Conservation (phyloP, 345 rosid species). For the Brassica nigra region DNA sequence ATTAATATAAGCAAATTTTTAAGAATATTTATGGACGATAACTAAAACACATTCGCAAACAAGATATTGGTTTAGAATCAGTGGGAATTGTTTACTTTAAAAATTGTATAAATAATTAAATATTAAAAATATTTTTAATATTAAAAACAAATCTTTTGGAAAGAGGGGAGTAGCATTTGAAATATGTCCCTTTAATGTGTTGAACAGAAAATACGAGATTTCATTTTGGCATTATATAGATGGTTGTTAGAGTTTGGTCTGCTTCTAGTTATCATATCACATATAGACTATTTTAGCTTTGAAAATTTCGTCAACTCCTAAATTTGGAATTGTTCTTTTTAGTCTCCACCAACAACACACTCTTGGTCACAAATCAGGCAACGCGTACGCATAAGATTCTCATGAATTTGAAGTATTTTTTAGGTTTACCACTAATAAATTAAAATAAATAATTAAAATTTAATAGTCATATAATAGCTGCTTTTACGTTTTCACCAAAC, state of each 20-base stretch:
- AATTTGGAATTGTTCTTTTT: constrained; percentile 3
- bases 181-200: neutral
- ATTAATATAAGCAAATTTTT: neutral
- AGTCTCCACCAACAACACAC: constrained; percentile 22
- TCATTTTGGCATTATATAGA: neutral
- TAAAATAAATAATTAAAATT: neutral
- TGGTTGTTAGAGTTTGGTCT: constrained; percentile 12
- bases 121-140: neutral
- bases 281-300: neutral
- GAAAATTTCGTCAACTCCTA: constrained; percentile 18
- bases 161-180: neutral
- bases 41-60: too few species aligned
- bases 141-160: neutral
- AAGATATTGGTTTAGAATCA: neutral
- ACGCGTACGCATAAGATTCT: constrained; percentile 18
- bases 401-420: constrained; percentile 8
- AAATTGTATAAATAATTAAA: neutral
- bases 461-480: neutral
- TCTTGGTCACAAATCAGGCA: neutral
- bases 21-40: neutral
- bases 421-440: neutral
- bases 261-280: neutral
- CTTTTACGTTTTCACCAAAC: constrained; percentile 3
- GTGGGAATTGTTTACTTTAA: neutral
- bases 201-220: neutral